Conservation (phyloP, 163 green algal species). For the Volvox carteri region DNA sequence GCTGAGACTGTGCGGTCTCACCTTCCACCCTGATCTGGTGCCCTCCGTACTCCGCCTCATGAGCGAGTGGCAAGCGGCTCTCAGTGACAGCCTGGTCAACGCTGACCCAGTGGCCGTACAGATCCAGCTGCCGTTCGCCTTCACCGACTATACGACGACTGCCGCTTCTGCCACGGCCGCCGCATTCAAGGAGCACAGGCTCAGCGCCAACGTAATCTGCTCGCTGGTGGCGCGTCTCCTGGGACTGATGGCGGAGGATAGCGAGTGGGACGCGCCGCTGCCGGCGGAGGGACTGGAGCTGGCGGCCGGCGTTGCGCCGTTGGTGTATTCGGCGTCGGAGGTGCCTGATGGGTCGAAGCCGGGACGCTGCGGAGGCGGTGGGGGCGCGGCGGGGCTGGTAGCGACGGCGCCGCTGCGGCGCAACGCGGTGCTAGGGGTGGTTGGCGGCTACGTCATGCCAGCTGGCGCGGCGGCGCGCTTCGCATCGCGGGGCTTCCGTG, state of each 20-base stretch:
- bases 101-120: conserved; percentile 9
- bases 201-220: conserved; percentile 24
- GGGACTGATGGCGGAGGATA: background rate
- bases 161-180: background rate
- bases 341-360: too few relatives aligned
- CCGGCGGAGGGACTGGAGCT: background rate
- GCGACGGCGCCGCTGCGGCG: background rate
- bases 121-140: background rate
- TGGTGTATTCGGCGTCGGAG: background rate
- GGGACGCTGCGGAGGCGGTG: background rate
- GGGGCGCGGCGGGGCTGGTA: background rate
- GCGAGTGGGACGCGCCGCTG: conserved; percentile 22
- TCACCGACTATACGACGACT: too few relatives aligned
- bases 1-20: conserved; percentile 51
- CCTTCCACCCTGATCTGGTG: conserved; percentile 30
- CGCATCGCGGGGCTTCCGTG: background rate
- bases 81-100: background rate
- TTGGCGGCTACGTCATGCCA: conserved; percentile 44
- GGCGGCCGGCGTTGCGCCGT: background rate
- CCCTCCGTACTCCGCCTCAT: background rate
- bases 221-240: conserved; percentile 1
- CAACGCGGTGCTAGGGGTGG: conserved; percentile 25
- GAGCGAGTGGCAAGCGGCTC: background rate
- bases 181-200: background rate
- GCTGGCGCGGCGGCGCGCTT: background rate